A percentile compares a stretch with the other conserved stretches of the same genome.
These are phyloP conservation scores for Beta corolliflora DNA, from an alignment of 179 eudicot species.

Conservation along the genomic window DNA sequence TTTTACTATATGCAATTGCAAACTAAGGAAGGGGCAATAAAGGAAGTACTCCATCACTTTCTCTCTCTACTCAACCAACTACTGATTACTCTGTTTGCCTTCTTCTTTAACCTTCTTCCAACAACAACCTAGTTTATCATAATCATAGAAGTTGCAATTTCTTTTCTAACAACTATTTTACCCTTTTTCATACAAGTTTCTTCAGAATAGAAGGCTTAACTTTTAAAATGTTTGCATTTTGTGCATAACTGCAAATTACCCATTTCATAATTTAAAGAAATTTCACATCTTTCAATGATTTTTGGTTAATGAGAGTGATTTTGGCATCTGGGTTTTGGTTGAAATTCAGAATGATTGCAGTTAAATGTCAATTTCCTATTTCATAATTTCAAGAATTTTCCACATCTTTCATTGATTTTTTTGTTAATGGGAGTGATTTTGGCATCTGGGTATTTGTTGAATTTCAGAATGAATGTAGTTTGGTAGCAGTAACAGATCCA, in stretches of 20 bases:
- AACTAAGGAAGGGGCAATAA: constrained; percentile 20
- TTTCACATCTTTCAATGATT: constrained; percentile 14
- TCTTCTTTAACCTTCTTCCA: constrained; percentile 41
- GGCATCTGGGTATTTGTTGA: constrained; percentile 33
- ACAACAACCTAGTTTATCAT: constrained; percentile 31
- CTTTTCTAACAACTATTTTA: constrained; percentile 1
- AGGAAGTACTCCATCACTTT: constrained; percentile 4
- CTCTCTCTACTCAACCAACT: constrained; percentile 45
- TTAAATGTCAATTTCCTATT: constrained; percentile 22
- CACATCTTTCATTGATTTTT: constrained; percentile 13
- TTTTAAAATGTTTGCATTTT: constrained; percentile 7
- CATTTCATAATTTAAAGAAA: background rate
- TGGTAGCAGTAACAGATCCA: constrained; percentile 24
- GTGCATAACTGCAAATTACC: background rate
- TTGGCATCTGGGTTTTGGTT: constrained; percentile 33
- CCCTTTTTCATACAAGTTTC: background rate
- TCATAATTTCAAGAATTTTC: constrained; percentile 16
- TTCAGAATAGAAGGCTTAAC: no score
- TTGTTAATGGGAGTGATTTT: constrained; percentile 26
- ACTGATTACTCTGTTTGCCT: constrained; percentile 42
- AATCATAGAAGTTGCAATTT: constrained; percentile 21
- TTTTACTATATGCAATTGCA: constrained; percentile 31
- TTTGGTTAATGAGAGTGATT: constrained; percentile 24
- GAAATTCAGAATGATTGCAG: constrained; percentile 25
- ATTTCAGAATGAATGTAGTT: constrained; percentile 23